Conservation (phyloP, 2,329 filamentous ascomycete species). For the Sporothrix curviconia region DNA sequence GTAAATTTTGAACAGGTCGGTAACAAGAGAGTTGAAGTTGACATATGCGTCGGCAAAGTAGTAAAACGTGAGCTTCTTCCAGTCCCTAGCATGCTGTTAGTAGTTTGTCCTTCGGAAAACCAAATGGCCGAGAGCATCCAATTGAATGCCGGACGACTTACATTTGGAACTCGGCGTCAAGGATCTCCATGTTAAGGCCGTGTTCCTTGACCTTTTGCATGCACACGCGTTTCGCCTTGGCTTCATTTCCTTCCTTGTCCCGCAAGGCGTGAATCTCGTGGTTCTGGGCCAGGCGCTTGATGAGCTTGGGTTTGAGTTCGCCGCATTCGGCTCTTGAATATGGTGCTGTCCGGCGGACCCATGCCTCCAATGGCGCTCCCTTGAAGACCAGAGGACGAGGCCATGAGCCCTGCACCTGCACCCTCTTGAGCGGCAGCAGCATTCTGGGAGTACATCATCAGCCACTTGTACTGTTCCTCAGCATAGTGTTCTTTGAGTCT, state of each 20-base stretch:
- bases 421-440: slow-evolving; percentile 57
- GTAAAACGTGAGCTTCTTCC: slow-evolving; percentile 98
- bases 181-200: slow-evolving; percentile 88
- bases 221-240: slow-evolving; percentile 92
- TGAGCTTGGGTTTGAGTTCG: slow-evolving; percentile 91
- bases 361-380: slow-evolving; percentile 70
- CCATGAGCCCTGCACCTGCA: slow-evolving; percentile 54
- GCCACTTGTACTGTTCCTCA: slow-evolving; percentile 94
- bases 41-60: slow-evolving; percentile 98
- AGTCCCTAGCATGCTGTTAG: slow-evolving; percentile 59
- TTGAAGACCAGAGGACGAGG: slow-evolving; percentile 56
- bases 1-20: slow-evolving; percentile 97
- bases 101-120: background rate
- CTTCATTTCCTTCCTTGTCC: slow-evolving; percentile 96
- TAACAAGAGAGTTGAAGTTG: slow-evolving; percentile 97
- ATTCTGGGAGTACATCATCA: slow-evolving; percentile 96
- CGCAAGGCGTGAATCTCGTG: slow-evolving; percentile 85
- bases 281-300: slow-evolving; percentile 85
- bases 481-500: slow-evolving; percentile 85
- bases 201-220: slow-evolving; percentile 96
- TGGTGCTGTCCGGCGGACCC: slow-evolving; percentile 70
- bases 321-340: slow-evolving; percentile 63
- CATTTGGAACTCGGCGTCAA: slow-evolving; percentile 98
- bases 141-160: too few species aligned
- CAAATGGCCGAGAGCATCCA: too few species aligned